These are phyloP conservation scores for Candida berthetii DNA, from an alignment of 805 yeast species.

Conservation along the genomic window DNA sequence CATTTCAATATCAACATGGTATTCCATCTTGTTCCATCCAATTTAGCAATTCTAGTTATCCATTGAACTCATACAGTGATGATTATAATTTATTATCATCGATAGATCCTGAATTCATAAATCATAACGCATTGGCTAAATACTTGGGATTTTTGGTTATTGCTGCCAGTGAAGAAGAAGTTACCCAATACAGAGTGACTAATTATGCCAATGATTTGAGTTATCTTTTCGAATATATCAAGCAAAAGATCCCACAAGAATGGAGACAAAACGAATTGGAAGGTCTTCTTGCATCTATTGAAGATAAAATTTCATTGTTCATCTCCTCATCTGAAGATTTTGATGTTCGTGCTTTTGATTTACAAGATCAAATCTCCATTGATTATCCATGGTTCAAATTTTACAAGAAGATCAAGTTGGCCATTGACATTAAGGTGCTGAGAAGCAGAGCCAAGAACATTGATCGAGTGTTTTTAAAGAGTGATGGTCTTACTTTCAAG, in stretches of 20 bases:
- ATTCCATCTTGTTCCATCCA: slow-evolving; percentile 55
- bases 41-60: slow-evolving; percentile 35
- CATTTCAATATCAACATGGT: slow-evolving; percentile 62
- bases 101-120: slow-evolving; percentile 42
- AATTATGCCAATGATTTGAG: slow-evolving; percentile 32
- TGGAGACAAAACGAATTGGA: neutral
- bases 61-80: slow-evolving; percentile 54
- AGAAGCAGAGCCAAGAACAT: slow-evolving; percentile 48
- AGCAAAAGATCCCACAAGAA: neutral
- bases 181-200: slow-evolving; percentile 39
- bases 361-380: slow-evolving; percentile 44
- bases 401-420: slow-evolving; percentile 51
- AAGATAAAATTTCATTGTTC: slow-evolving; percentile 2
- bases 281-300: neutral
- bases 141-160: slow-evolving; percentile 51
- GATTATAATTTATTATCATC: slow-evolving; percentile 43
- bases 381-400: slow-evolving; percentile 80
- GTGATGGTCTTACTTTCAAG: slow-evolving; percentile 41
- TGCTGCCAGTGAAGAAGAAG: slow-evolving; percentile 50
- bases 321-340: slow-evolving; percentile 20
- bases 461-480: slow-evolving; percentile 44
- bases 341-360: slow-evolving; percentile 39
- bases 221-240: slow-evolving; percentile 2
- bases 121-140: slow-evolving; percentile 53
- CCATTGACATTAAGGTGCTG: slow-evolving; percentile 47